phyloP scores from a whole-genome alignment of 164 flowering plant species.

The Aristolochia contorta region DNA sequence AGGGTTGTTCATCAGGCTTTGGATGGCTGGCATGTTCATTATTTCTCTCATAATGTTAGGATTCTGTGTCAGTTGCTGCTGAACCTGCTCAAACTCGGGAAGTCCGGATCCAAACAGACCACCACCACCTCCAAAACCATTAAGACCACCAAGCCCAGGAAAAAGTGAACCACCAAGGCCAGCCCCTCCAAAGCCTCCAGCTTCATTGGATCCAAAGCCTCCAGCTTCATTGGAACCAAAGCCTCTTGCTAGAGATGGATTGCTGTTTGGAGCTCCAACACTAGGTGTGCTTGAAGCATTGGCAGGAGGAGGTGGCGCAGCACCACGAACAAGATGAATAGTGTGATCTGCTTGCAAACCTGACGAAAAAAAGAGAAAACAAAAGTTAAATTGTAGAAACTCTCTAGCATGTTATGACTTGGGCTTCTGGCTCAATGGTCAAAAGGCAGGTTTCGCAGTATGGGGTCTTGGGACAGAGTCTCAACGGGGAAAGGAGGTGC shows the following conservation, averaged over 20 bases:
- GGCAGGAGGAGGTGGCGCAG: conserved; percentile 42
- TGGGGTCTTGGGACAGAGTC: too few species aligned
- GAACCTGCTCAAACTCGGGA: conserved; percentile 78
- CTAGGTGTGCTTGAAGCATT: conserved; percentile 25
- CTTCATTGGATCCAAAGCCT: conserved; percentile 29
- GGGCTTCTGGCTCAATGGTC: too few species aligned
- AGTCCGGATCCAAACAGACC: conserved; percentile 69
- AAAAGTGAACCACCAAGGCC: conserved; percentile 46
- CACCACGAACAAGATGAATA: conserved; percentile 78
- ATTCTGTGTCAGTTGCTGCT: conserved; percentile 75
- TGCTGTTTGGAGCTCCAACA: conserved; percentile 27
- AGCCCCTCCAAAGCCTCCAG: conserved; percentile 41
- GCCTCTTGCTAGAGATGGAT: conserved; percentile 18
- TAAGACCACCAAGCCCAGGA: conserved; percentile 49
- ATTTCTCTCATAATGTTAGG: conserved; percentile 92
- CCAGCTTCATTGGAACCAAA: conserved; percentile 36
- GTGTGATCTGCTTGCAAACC: conserved; percentile 83
- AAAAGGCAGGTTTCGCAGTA: too few species aligned
- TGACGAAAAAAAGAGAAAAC: conserved; percentile 4
- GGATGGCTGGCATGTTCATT: conserved; percentile 86
- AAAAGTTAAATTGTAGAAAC: background rate
- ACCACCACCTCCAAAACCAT: conserved; percentile 45
- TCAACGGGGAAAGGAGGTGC: too few species aligned
- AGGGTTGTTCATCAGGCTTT: conserved; percentile 80
- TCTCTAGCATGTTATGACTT: too few species aligned